These are phyloP conservation scores for Cicer arietinum DNA, from an alignment of 306 rosid species.

Conservation along the genomic window DNA sequence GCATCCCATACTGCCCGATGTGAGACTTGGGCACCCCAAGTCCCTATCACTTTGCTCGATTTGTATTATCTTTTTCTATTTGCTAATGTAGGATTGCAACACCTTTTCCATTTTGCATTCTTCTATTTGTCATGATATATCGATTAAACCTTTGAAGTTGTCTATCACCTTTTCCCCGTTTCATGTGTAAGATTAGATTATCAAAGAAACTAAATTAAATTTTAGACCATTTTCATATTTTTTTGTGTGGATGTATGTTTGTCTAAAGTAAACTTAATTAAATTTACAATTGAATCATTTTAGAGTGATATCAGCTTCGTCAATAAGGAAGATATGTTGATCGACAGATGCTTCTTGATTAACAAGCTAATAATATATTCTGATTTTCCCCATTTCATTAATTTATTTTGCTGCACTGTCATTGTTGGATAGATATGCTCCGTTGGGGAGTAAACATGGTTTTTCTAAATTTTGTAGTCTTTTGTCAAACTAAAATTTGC, in stretches of 20 bases:
- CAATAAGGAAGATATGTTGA: slow-evolving; percentile 1
- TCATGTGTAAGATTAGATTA: background rate
- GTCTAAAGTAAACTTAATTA: background rate
- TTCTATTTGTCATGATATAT: background rate
- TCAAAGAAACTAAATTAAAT: background rate
- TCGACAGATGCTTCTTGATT: background rate
- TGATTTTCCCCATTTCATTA: background rate
- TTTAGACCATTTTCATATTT: background rate
- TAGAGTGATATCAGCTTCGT: background rate
- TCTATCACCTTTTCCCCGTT: background rate
- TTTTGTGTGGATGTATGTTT: background rate
- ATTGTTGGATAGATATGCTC: background rate
- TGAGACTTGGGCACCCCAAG: too few relatives aligned
- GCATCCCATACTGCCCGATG: too few relatives aligned
- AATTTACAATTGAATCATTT: background rate
- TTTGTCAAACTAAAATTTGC: slow-evolving; percentile 6
- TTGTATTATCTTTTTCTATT: background rate
- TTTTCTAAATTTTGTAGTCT: background rate
- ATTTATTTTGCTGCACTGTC: slow-evolving; percentile 14
- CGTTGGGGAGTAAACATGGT: background rate
- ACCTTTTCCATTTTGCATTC: background rate
- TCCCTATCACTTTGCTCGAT: background rate
- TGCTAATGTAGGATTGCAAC: too few relatives aligned
- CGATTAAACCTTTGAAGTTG: background rate
- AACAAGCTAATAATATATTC: background rate